Evolutionary conservation across 805 yeast genomes (phyloP).

Genomic region (Candida piceae): DNA sequence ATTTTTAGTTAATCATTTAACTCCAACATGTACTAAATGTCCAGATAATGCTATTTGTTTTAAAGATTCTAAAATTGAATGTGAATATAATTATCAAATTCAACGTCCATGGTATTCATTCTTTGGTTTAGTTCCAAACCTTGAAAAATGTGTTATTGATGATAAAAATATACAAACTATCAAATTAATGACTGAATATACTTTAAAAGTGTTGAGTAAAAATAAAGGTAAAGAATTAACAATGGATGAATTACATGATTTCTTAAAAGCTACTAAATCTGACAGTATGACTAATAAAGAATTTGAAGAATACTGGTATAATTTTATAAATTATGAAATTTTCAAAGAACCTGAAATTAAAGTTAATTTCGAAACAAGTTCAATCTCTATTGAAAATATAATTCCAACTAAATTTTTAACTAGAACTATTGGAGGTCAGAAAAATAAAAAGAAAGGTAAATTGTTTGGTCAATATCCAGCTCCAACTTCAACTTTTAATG

Average conservation of each 20-base stretch:
- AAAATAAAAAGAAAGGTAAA: slow-evolving; percentile 33
- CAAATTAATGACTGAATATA: slow-evolving; percentile 58
- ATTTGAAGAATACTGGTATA: slow-evolving; percentile 71
- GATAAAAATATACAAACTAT: slow-evolving; percentile 63
- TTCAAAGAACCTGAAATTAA: slow-evolving; percentile 56
- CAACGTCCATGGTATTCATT: slow-evolving; percentile 49
- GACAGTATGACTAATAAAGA: slow-evolving; percentile 52
- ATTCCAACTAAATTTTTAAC: slow-evolving; percentile 16
- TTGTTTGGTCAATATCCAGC: slow-evolving; percentile 47
- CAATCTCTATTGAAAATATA: slow-evolving; percentile 19
- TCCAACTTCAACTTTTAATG: slow-evolving; percentile 14
- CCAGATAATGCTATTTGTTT: slow-evolving; percentile 79
- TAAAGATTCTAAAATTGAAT: slow-evolving; percentile 51
- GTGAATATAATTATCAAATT: slow-evolving; percentile 62
- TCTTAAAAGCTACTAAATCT: slow-evolving; percentile 52
- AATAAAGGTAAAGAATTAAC: slow-evolving; percentile 55
- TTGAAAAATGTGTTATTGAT: slow-evolving; percentile 71
- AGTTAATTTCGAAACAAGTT: slow-evolving; percentile 47
- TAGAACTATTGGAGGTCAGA: slow-evolving; percentile 20
- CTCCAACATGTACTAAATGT: slow-evolving; percentile 69
- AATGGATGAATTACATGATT: slow-evolving; percentile 67
- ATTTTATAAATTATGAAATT: slow-evolving; percentile 40
- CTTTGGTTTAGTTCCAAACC: slow-evolving; percentile 53
- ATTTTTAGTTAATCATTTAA: slow-evolving; percentile 37
- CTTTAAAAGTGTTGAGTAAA: slow-evolving; percentile 59